Evolutionary conservation across 1,139 yeast genomes (phyloP), one percentile per base, ranked within the genome.

Genomic region (Geotrichum histeridarum): DNA sequence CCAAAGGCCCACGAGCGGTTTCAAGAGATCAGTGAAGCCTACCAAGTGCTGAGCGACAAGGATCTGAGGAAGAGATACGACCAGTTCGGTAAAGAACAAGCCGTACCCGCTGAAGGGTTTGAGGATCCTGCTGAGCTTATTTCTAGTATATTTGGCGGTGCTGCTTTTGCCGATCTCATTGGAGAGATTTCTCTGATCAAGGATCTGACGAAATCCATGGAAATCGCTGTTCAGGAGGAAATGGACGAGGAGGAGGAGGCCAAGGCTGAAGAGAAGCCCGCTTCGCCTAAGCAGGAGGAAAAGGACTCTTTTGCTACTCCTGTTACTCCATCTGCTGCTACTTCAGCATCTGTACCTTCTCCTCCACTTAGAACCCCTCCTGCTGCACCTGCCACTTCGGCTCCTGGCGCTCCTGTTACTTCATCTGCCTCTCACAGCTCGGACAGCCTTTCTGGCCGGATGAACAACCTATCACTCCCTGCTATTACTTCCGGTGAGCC

Each of bases 111-210:
- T 49, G 87, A 84, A 57, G 95, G 95, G 0, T 88, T 88, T 66
- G 95, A 87, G 66, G 97, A 90, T 67, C 95, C 97, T 0, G 77
- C 84, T 48, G 97, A 90, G 67, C 83, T 88, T 64, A 88, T 90
- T 70, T 77, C 86, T n/a, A 80, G 79, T 74, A 85, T 90, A 39
- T 90, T 90, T 70, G 98, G 98, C 47, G 98, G 98, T 42, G 96
- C 87, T 57, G 93, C 94, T 1, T 91, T 91, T 70, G 81, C 78
- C 48, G 86, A 84, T 55, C 85, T 90, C 77, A 87, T 91, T 64
- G 99, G 99, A 4, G 97, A 91, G 69, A 75, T 93, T 60, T 82
- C 95, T n/a, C 75, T 93, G 67, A 73, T 91, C 67, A 86, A 83
- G 68, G 96, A 93, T 65, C 68, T 91, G 64, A 77, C 84, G 42